phyloP scores from a whole-genome alignment of 1,139 yeast species.

The Saccharomyces uvarum region DNA sequence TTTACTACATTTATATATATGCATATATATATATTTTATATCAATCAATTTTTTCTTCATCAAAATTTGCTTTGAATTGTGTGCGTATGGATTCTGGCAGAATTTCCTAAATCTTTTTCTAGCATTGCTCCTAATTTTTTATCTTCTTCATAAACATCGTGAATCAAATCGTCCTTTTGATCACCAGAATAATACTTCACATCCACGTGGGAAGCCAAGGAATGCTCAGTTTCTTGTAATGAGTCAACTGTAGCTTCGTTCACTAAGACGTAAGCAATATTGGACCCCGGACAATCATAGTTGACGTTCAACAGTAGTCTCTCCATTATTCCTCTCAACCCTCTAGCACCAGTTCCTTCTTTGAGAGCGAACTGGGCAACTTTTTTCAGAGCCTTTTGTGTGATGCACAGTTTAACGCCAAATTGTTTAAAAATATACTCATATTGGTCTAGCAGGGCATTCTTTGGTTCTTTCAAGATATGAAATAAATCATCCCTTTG shows the following conservation, averaged over 20 bases:
- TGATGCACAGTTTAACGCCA: constrained; percentile 41
- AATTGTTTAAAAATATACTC: constrained; percentile 42
- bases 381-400: constrained; percentile 38
- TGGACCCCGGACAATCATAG: constrained; percentile 48
- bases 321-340: constrained; percentile 45
- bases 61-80: constrained; percentile 9
- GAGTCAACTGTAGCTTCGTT: constrained; percentile 36
- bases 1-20: constrained; percentile 3
- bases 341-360: constrained; percentile 52
- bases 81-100: constrained; percentile 7
- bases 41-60: background rate
- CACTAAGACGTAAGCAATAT: constrained; percentile 39
- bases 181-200: constrained; percentile 40
- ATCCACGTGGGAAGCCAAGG: constrained; percentile 31
- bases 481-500: constrained; percentile 38
- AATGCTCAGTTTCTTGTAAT: constrained; percentile 27
- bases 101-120: constrained; percentile 27
- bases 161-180: constrained; percentile 33
- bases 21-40: constrained; percentile 2
- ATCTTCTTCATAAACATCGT: constrained; percentile 37
- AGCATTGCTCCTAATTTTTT: constrained; percentile 25
- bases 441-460: constrained; percentile 44
- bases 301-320: constrained; percentile 42
- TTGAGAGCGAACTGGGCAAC: constrained; percentile 40
- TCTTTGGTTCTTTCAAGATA: constrained; percentile 45